Evolutionary conservation across 139 green algal species (phyloP).

Genomic region (Chlamydomonas sp.): DNA sequence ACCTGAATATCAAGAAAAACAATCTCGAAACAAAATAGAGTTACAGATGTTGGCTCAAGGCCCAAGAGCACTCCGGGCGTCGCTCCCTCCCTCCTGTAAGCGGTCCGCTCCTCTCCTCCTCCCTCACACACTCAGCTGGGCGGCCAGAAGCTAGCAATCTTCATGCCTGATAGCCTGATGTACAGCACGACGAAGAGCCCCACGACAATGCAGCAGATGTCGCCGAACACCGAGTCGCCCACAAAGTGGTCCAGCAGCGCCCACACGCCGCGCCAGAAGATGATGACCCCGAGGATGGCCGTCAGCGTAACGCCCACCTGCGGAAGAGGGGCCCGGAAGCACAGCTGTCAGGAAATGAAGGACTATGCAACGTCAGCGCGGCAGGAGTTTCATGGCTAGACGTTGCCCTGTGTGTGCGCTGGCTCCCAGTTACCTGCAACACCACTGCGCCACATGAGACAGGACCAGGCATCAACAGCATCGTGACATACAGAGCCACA

Average conservation of each 20-base stretch:
- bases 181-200: conserved; percentile 57
- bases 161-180: conserved; percentile 52
- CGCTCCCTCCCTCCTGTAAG: too few species aligned
- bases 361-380: too few species aligned
- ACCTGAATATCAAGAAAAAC: too few species aligned
- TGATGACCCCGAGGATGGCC: conserved; percentile 66
- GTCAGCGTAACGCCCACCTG: conserved; percentile 48
- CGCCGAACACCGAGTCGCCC: conserved; percentile 51
- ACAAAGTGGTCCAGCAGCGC: conserved; percentile 54
- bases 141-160: conserved; percentile 57
- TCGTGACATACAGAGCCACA: too few species aligned
- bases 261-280: conserved; percentile 78
- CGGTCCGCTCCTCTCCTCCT: not conserved
- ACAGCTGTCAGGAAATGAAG: not conserved
- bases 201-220: conserved; percentile 55
- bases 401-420: too few species aligned
- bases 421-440: too few species aligned
- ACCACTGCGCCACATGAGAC: too few species aligned
- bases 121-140: conserved; percentile 15
- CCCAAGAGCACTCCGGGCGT: too few species aligned
- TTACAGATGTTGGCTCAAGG: too few species aligned
- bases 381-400: too few species aligned
- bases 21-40: too few species aligned
- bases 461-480: too few species aligned
- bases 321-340: not conserved